Evolutionary conservation across 1,284 basidiomycete species (phyloP), one percentile per base, ranked within the genome.

Genomic region (Rhodotorula sp.): DNA sequence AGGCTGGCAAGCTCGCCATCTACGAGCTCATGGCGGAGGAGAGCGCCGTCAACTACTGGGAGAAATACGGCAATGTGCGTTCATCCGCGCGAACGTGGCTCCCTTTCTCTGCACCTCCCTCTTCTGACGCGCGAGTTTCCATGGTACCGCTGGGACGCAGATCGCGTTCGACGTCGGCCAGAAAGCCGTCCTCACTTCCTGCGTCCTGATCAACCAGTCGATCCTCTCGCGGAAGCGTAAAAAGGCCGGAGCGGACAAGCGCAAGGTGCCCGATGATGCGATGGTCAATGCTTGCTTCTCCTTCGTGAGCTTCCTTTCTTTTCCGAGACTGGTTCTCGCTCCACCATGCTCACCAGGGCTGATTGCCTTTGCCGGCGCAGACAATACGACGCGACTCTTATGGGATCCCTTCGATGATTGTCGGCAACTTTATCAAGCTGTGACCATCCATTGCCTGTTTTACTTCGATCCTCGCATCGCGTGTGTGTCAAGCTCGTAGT

Each of bases 21-120:
- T 98, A 98, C 83, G 96, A 99, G 81, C 86, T 98, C 20, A 95
- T 96, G 92, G 91, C 92, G 4, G 92, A 96, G 81, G 95, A 97
- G 80, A 91, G 90, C 8, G 93, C 94, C 3, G 94, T 97, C 34
- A 95, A 97, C 81, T 99, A 97, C 80, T 98, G 92, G 92, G 93
- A 96, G 89, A 93, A 92, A 88, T 97, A 96, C 77, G 93, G 92
- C 66, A 90, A 93, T 76, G 74, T 76, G 57, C 58, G 74, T 49
- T 26, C 6, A 39, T 39, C 39, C 8, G 39, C 39, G 39, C 39
- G 39, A 39, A 39, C 39, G 6, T 39, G 6, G n/a, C 31, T 15
- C 31, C 3, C n/a, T 47, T 49, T 47, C n/a, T 48, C 21, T 47
- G 1, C 43, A 15, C 12, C n/a, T 3, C 12, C 3, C 7, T 7